A percentile compares a stretch with the other conserved stretches of the same genome.
Evolutionary conservation across 139 green algal genomes (phyloP).

Genomic region (Parachlorella kessleri): DNA sequence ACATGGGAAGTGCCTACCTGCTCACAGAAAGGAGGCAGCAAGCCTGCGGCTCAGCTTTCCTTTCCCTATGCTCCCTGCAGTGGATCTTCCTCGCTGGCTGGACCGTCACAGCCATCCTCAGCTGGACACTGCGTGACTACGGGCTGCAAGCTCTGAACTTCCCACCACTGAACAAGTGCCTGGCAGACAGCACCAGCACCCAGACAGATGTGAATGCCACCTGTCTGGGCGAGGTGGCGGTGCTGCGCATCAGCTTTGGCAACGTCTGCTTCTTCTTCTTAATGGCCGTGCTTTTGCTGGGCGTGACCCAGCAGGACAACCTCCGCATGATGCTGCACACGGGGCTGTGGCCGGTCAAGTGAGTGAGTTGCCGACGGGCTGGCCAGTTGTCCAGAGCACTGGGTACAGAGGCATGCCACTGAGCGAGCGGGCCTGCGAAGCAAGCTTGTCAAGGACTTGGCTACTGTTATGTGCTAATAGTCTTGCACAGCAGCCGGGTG

Average conservation of each 20-base stretch:
- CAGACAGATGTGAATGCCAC: not conserved
- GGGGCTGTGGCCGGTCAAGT: conserved; percentile 62
- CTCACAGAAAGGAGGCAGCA: too few relatives aligned
- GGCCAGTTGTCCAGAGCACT: too few relatives aligned
- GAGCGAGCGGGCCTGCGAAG: too few relatives aligned
- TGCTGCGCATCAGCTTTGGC: conserved; percentile 75
- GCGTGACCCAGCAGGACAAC: conserved; percentile 45
- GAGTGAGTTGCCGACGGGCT: not conserved
- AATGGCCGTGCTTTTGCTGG: conserved; percentile 55
- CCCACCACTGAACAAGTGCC: not conserved
- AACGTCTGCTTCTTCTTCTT: conserved; percentile 77
- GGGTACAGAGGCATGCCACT: too few relatives aligned
- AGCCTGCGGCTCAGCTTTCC: too few relatives aligned
- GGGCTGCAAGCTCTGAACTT: conserved; percentile 36
- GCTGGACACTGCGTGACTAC: conserved; percentile 74
- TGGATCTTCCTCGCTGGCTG: conserved; percentile 68
- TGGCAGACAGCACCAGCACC: not conserved
- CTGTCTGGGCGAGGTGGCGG: conserved; percentile 65
- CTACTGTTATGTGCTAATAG: too few relatives aligned
- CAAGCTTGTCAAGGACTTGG: too few relatives aligned
- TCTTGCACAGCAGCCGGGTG: too few relatives aligned
- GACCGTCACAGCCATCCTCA: conserved; percentile 38
- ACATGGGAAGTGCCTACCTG: too few relatives aligned
- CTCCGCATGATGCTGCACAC: conserved; percentile 57
- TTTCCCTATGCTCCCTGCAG: conserved; percentile 37